Base-by-base conservation (phyloP, 2,329 filamentous ascomycete species). In the Aspergillus sp. region DNA sequence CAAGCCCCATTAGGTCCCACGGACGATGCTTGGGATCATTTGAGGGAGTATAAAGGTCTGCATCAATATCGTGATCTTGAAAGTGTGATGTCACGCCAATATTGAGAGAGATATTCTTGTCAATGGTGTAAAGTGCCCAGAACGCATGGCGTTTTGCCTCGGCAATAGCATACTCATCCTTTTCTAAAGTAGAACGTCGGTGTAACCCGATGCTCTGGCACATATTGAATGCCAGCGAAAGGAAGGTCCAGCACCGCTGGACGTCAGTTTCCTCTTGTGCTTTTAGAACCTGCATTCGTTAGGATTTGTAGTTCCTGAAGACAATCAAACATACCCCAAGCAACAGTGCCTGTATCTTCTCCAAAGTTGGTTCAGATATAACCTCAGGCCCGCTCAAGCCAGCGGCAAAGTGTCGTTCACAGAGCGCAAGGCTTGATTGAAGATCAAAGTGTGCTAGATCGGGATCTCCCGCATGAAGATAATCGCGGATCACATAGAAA, bases 41-140 rank as follows among this genome's bases (percentile, higher is more conserved):
- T 0, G 68, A 70, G 1, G 67, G 64, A 0, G 52, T 57, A 41
- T 69, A 69, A 0, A 65, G 52, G 3, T 65, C 65, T 1, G 65
- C 59, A 39, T 71, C 69, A 15, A 71, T 69, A 28, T 71, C 69
- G 47, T 71, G 67, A 38, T 71, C 68, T n/a, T 70, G 68, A 19
- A 71, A 67, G 39, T 69, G 67, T 1, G 69, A 69, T 2, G 63
- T 64, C 19, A 69, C 55, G 3, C 69, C 69, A 5, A 71, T 58
- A 13, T 66, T 70, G 4, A 70, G 56, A 2, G 69, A 69, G 5
- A 71, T 56, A 39, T 70, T 69, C 55, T 71, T 71, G 57, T 71
- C 69, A 13, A 70, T 65, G 0, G 63, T 69, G 25, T 71, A 71
- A 1, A 69, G 53, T 2, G 68, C 63, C 69, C 69, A 71, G 49